These are phyloP conservation scores for Trichopus zeylanicus DNA, from an alignment of 116 monocot genomes.

Conservation along the genomic window DNA sequence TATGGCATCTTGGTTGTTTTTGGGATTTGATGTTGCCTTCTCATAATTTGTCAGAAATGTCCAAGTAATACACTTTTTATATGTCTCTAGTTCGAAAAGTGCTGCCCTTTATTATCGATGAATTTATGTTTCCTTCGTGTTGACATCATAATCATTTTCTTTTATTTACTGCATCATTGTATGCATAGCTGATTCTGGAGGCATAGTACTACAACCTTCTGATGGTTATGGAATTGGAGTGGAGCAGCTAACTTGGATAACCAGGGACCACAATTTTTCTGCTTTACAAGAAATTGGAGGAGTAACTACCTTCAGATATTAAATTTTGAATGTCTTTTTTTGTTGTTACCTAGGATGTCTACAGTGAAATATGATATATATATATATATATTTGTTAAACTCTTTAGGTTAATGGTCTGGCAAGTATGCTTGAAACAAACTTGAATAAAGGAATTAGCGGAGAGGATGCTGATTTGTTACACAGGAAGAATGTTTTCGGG, in stretches of 20 bases:
- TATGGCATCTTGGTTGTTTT: too few species aligned
- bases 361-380: too few species aligned
- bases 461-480: conserved; percentile 52
- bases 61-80: background rate
- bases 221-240: conserved; percentile 54
- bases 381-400: too few species aligned
- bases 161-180: too few species aligned
- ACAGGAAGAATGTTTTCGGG: conserved; percentile 42
- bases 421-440: conserved; percentile 53
- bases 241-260: conserved; percentile 68
- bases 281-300: conserved; percentile 75
- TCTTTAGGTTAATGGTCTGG: conserved; percentile 71
- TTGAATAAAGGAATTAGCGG: conserved; percentile 56
- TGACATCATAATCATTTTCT: too few species aligned
- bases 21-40: too few species aligned
- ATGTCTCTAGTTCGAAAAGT: too few species aligned
- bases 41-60: too few species aligned
- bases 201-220: conserved; percentile 15
- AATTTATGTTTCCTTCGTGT: too few species aligned
- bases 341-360: too few species aligned
- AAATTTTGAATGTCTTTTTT: too few species aligned
- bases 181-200: conserved; percentile 24
- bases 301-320: conserved; percentile 29
- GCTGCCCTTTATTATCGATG: too few species aligned
- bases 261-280: conserved; percentile 67